Base-by-base conservation (phyloP, 1,284 basidiomycete genomes). In the Marasmius sp. region DNA sequence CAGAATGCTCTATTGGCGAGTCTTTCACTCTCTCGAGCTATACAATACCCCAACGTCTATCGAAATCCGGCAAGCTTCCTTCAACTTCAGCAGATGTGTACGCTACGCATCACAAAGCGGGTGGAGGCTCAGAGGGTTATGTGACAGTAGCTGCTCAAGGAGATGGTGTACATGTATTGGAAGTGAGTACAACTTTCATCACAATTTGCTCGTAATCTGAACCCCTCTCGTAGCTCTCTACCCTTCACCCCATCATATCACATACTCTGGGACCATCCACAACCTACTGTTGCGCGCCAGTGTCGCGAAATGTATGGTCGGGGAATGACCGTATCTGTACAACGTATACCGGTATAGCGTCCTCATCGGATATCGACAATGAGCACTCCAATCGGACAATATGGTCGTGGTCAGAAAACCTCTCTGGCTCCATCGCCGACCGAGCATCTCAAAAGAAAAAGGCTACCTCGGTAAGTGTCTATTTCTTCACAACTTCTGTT, bases 151-250 rank as follows among this genome's bases (percentile, higher is more conserved):
- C 87, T 14, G 85, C 81, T 18, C 87, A 89, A 64, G 82, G 81
- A 65, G 88, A 92, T 63, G 91, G 91, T 20, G 75, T 92, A 50
- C 88, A 92, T 74, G 71, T 92, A 55, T 73, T 89, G 59, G 87
- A 92, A 71, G 89, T 91, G 70, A 71, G 85, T 77, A 57, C 52
- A 61, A 51, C 5, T 41, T 48, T 41, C 56, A 61, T 36, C 41
- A 41, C 2, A 39, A 20, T 51, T 36, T 49, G 33, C 60, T 62
- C 63, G 60, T 18, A 61, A 7, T 36, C 36, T 57, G 43, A 57
- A 22, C 37, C 45, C 45, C 45, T 50, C 62, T 59, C 41, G n/a
- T 67, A 92, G 89, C 75, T 88, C 33, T 81, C 84, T n/a, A 83
- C 83, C 48, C 74, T 89, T 5, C 89, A 91, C 65, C 81, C 88